Conservation (phyloP, 2,329 filamentous ascomycete species). For the Pseudocercospora fijiensis region DNA sequence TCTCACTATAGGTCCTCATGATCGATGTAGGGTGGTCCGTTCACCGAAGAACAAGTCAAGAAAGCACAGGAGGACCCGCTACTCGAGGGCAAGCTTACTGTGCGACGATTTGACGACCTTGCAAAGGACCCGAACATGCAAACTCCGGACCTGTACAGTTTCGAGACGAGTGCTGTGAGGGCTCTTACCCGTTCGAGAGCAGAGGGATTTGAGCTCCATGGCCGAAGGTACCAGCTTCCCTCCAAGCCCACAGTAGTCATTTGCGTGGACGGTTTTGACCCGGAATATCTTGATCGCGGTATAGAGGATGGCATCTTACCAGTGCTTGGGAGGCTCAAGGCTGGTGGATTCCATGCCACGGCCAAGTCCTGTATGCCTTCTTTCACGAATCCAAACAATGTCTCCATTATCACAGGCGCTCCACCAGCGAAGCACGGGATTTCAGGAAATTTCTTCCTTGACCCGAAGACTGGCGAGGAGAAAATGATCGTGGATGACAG, state of each 20-base stretch:
- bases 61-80: conserved; percentile 38
- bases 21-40: conserved; percentile 36
- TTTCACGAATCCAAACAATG: conserved; percentile 49
- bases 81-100: conserved; percentile 39
- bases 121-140: conserved; percentile 36
- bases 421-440: conserved; percentile 46
- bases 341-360: conserved; percentile 42
- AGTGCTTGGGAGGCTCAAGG: conserved; percentile 35
- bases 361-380: conserved; percentile 47
- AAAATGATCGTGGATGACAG: conserved; percentile 46
- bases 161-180: conserved; percentile 20
- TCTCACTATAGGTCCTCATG: not conserved
- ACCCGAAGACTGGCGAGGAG: conserved; percentile 42
- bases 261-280: conserved; percentile 49
- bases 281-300: conserved; percentile 43
- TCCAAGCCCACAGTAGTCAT: conserved; percentile 43
- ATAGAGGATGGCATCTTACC: conserved; percentile 40
- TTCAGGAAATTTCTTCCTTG: conserved; percentile 48
- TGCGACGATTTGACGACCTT: conserved; percentile 43
- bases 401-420: conserved; percentile 48
- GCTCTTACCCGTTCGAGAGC: conserved; percentile 14
- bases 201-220: conserved; percentile 28
- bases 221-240: conserved; percentile 37
- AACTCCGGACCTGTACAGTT: conserved; percentile 23
- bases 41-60: conserved; percentile 35